phyloP scores from a whole-genome alignment of 2,329 filamentous ascomycete genomes.

The Alternaria gaisen region DNA sequence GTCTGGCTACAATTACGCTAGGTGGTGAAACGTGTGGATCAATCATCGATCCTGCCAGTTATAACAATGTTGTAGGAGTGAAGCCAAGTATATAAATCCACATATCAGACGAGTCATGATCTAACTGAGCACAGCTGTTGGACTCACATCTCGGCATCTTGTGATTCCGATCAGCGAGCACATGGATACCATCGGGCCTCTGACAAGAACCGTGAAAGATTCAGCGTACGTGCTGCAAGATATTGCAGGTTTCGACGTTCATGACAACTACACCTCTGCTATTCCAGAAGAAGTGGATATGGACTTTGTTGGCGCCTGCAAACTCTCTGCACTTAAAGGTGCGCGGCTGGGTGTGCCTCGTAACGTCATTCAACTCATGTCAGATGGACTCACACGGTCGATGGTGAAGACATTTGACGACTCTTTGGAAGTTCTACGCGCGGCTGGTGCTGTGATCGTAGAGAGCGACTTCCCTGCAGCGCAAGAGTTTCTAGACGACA shows the following conservation, averaged over 20 bases:
- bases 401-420: constrained; percentile 61
- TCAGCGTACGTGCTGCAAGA: constrained; percentile 71
- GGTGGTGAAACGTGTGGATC: constrained; percentile 74
- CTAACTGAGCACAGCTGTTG: constrained; percentile 59
- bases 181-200: constrained; percentile 74
- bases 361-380: constrained; percentile 73
- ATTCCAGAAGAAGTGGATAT: constrained; percentile 64
- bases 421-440: constrained; percentile 61
- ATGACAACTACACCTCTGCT: constrained; percentile 72
- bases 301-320: background rate
- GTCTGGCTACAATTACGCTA: background rate
- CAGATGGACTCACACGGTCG: constrained; percentile 63
- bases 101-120: background rate
- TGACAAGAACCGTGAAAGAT: constrained; percentile 74
- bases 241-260: constrained; percentile 70
- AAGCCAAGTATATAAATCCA: constrained; percentile 65
- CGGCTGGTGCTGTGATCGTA: constrained; percentile 71
- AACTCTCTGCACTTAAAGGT: constrained; percentile 60
- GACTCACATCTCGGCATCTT: constrained; percentile 69
- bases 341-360: constrained; percentile 76
- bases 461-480: constrained; percentile 68
- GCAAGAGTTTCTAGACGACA: constrained; percentile 80
- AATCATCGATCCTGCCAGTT: constrained; percentile 74
- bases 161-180: constrained; percentile 71
- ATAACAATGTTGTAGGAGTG: constrained; percentile 75